Percentiles rank a stretch among this genome's conserved stretches.
These are phyloP conservation scores for Botryotinia narcissicola DNA, from an alignment of 2,329 filamentous ascomycete genomes.

Conservation along the genomic window DNA sequence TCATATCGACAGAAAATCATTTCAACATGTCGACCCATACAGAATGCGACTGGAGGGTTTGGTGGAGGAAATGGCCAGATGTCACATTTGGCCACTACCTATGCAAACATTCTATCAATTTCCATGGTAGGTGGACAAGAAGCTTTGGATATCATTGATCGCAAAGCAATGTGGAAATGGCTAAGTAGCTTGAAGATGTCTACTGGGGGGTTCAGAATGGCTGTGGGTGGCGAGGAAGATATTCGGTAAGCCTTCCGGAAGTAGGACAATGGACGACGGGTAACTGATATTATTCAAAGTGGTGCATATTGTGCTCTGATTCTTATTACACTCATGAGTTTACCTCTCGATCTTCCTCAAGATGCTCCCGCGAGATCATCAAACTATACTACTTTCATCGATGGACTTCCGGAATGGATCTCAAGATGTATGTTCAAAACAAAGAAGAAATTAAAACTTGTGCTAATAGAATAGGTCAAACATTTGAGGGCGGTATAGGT, in stretches of 20 bases:
- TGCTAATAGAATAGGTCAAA: conserved; percentile 62
- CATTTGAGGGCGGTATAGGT: conserved; percentile 91
- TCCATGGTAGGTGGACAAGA: conserved; percentile 74
- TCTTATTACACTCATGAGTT: conserved; percentile 75
- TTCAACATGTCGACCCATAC: conserved; percentile 74
- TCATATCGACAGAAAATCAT: conserved; percentile 66
- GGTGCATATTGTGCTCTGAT: conserved; percentile 91
- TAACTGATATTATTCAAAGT: conserved; percentile 45
- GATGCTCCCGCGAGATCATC: conserved; percentile 65
- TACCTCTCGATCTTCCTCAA: conserved; percentile 75
- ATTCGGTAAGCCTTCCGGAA: conserved; percentile 61
- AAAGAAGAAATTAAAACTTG: neutral
- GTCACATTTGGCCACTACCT: conserved; percentile 85
- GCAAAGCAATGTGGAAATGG: conserved; percentile 87
- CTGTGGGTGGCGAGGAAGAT: conserved; percentile 84
- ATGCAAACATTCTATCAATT: conserved; percentile 77
- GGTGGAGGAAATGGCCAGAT: conserved; percentile 90
- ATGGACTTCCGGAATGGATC: conserved; percentile 76
- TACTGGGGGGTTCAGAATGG: conserved; percentile 87
- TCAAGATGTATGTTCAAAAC: conserved; percentile 63
- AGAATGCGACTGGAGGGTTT: conserved; percentile 82
- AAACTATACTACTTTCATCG: conserved; percentile 65
- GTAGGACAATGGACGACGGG: neutral
- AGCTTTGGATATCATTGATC: conserved; percentile 73
- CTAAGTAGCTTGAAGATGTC: conserved; percentile 81